Evolutionary conservation across 805 yeast genomes (phyloP).

Genomic region (Grigorovia jiainica): DNA sequence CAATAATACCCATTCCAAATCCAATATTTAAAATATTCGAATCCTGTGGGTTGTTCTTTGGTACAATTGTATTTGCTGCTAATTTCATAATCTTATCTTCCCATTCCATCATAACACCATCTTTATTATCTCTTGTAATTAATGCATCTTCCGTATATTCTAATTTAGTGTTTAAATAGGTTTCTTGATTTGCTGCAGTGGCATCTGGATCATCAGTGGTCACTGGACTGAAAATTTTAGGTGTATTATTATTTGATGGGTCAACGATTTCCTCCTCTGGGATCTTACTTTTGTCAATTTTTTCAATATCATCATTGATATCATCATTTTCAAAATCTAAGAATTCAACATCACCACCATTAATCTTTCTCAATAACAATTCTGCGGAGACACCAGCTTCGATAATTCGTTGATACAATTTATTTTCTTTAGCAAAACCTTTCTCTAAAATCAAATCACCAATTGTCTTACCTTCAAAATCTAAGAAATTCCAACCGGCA

Average conservation of each 20-base stretch:
- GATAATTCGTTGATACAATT: conserved; percentile 43
- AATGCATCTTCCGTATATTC: conserved; percentile 59
- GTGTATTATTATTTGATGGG: conserved; percentile 34
- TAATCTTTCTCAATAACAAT: conserved; percentile 60
- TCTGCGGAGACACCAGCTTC: conserved; percentile 91
- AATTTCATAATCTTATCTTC: conserved; percentile 72
- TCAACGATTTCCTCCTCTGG: conserved; percentile 42
- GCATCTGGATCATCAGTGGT: conserved; percentile 33
- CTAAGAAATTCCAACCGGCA: conserved; percentile 84
- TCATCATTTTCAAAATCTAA: conserved; percentile 33
- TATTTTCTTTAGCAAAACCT: conserved; percentile 30
- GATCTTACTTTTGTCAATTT: conserved; percentile 3
- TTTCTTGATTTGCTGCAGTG: conserved; percentile 56
- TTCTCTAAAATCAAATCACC: conserved; percentile 68
- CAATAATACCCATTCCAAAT: conserved; percentile 96
- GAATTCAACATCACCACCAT: conserved; percentile 56
- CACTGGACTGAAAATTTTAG: conserved; percentile 3
- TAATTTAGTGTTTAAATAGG: conserved; percentile 57
- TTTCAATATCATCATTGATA: too few relatives aligned
- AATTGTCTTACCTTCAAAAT: conserved; percentile 65
- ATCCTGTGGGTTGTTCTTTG: conserved; percentile 29
- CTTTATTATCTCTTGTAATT: conserved; percentile 60
- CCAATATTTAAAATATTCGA: conserved; percentile 72
- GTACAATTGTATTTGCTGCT: conserved; percentile 68
- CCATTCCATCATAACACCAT: conserved; percentile 99